Conservation (phyloP, 352 stramenopile genomes). For the Blastocystis sp. region DNA sequence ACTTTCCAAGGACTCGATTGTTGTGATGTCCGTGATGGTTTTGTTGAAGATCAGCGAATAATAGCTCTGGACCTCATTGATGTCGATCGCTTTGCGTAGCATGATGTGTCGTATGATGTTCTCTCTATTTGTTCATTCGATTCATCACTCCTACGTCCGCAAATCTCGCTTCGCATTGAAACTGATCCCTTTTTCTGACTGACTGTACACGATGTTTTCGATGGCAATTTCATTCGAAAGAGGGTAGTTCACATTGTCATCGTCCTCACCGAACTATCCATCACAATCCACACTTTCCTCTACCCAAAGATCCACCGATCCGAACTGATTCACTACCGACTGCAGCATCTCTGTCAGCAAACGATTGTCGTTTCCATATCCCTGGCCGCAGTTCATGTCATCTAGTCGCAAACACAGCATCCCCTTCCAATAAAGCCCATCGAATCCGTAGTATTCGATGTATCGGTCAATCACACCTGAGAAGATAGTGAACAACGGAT, state of each 20-base stretch:
- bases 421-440: slow-evolving; percentile 15
- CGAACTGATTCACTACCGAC: background rate
- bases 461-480: background rate
- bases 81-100: too few relatives aligned
- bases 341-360: background rate
- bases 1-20: background rate
- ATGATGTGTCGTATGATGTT: too few relatives aligned
- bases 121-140: too few relatives aligned
- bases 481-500: background rate
- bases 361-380: background rate
- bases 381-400: background rate
- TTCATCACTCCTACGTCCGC: too few relatives aligned
- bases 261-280: slow-evolving; percentile 9
- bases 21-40: background rate
- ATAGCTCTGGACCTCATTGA: too few relatives aligned
- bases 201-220: background rate
- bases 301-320: background rate
- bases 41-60: too few relatives aligned
- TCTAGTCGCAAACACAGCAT: slow-evolving; percentile 20
- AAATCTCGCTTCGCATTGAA: slow-evolving; percentile 32
- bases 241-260: background rate
- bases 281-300: background rate
- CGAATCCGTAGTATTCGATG: background rate
- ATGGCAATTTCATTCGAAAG: background rate
- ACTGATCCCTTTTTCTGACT: background rate